Evolutionary conservation across 2,329 filamentous ascomycete genomes (phyloP).

Genomic region (Xylaria digitata): DNA sequence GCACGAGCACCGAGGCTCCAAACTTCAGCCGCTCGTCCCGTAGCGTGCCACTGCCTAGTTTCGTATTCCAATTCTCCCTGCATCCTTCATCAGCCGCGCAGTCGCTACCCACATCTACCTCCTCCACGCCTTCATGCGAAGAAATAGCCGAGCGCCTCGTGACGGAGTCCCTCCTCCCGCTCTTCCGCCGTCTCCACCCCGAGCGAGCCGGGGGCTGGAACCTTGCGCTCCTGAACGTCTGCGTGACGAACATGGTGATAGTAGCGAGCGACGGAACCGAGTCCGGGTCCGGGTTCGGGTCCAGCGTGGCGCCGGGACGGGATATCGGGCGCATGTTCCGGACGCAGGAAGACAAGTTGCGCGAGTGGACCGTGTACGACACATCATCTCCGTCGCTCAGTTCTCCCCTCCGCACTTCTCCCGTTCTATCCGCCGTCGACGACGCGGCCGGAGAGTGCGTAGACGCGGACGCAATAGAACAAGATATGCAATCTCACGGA

Average conservation of each 20-base stretch:
- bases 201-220: constrained; percentile 77
- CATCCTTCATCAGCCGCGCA: neutral
- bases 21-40: constrained; percentile 78
- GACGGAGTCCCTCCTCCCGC: constrained; percentile 72
- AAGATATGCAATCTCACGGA: neutral
- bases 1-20: constrained; percentile 42
- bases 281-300: constrained; percentile 45
- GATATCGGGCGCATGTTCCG: constrained; percentile 88
- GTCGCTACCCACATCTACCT: constrained; percentile 3
- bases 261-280: constrained; percentile 57
- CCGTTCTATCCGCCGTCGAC: neutral
- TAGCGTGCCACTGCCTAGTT: constrained; percentile 77
- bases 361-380: constrained; percentile 72
- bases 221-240: constrained; percentile 85
- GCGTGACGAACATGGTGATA: constrained; percentile 83
- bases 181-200: constrained; percentile 80
- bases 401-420: neutral
- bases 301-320: constrained; percentile 71
- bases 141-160: constrained; percentile 75
- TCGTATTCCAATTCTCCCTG: constrained; percentile 71
- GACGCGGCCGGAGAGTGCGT: neutral
- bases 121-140: constrained; percentile 48
- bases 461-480: neutral
- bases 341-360: constrained; percentile 75
- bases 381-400: constrained; percentile 37